Evolutionary conservation across 352 stramenopile species (phyloP).

Genomic region (Blastocystis sp.): DNA sequence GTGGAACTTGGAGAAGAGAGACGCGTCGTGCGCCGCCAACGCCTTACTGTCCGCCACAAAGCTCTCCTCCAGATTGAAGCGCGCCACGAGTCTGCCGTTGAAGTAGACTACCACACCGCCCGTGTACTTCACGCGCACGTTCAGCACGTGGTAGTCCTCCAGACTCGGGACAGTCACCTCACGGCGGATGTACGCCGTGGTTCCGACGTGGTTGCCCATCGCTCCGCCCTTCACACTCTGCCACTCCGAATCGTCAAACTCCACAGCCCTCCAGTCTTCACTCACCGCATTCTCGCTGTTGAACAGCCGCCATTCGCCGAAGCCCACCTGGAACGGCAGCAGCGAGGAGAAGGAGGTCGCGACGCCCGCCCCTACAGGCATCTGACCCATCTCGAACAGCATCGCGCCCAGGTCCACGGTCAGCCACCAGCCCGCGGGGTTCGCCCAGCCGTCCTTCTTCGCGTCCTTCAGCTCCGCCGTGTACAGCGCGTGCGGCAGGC

Average conservation of each 20-base stretch:
- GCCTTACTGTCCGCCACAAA: conserved; percentile 24
- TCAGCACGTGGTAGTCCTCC: neutral
- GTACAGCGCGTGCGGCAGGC: conserved; percentile 28
- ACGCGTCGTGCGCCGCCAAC: neutral
- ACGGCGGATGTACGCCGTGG: conserved; percentile 5
- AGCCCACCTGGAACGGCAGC: conserved; percentile 7
- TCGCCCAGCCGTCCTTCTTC: neutral
- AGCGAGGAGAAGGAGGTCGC: neutral
- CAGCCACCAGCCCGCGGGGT: neutral
- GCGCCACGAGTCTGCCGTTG: conserved; percentile 32
- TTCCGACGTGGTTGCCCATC: neutral
- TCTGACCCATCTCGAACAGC: neutral
- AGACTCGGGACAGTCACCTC: too few relatives aligned
- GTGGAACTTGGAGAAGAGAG: conserved; percentile 34
- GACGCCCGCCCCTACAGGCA: neutral
- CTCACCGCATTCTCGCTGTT: neutral
- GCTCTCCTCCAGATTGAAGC: conserved; percentile 40
- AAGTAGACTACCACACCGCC: conserved; percentile 31
- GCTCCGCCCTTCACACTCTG: neutral
- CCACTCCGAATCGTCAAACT: conserved; percentile 14
- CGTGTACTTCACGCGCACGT: conserved; percentile 35
- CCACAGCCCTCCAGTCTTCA: conserved; percentile 6
- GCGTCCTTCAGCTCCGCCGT: conserved; percentile 37
- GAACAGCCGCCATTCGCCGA: neutral
- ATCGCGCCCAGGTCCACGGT: conserved; percentile 20